Percentiles rank a stretch among this genome's conserved stretches.
These are phyloP conservation scores for Harrya chromipes DNA, from an alignment of 768 basidiomycete genomes.

Conservation along the genomic window DNA sequence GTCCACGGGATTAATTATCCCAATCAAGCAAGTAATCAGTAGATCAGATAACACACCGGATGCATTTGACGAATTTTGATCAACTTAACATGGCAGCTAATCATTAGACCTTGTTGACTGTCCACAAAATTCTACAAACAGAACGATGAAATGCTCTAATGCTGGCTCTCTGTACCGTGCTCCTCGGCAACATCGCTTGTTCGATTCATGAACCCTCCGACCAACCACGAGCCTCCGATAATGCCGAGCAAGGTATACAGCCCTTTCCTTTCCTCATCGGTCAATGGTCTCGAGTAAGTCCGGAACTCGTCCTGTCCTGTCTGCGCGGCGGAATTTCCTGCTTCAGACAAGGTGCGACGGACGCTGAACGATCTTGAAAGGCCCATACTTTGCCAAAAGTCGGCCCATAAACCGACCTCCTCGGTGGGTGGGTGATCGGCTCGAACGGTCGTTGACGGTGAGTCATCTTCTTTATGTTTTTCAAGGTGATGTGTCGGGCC, in stretches of 20 bases:
- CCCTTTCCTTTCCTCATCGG: constrained; percentile 45
- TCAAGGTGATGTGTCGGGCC: constrained; percentile 45
- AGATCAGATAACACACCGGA: not conserved
- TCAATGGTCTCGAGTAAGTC: constrained; percentile 33
- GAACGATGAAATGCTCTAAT: constrained; percentile 12
- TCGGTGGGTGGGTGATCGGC: constrained; percentile 13
- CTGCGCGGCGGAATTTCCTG: constrained; percentile 9
- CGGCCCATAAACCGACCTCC: constrained; percentile 27
- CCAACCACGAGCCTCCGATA: constrained; percentile 46
- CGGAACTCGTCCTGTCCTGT: constrained; percentile 14
- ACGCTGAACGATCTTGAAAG: constrained; percentile 33
- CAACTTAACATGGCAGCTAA: no score
- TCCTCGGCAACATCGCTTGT: constrained; percentile 8
- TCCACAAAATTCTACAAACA: constrained; percentile 2
- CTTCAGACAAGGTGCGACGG: constrained; percentile 15
- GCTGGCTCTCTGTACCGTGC: constrained; percentile 2
- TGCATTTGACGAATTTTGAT: not conserved
- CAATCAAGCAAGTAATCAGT: not conserved
- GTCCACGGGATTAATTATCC: not conserved
- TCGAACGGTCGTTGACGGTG: not conserved
- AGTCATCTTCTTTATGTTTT: constrained; percentile 12
- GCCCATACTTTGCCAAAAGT: constrained; percentile 37
- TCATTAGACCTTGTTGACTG: not conserved
- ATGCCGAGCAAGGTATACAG: constrained; percentile 48
- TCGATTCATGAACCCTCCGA: constrained; percentile 35